Percentiles rank a stretch among this genome's conserved stretches.
These are phyloP conservation scores for Penicillium alfredii DNA, from an alignment of 495 filamentous ascomycete genomes.

Conservation along the genomic window DNA sequence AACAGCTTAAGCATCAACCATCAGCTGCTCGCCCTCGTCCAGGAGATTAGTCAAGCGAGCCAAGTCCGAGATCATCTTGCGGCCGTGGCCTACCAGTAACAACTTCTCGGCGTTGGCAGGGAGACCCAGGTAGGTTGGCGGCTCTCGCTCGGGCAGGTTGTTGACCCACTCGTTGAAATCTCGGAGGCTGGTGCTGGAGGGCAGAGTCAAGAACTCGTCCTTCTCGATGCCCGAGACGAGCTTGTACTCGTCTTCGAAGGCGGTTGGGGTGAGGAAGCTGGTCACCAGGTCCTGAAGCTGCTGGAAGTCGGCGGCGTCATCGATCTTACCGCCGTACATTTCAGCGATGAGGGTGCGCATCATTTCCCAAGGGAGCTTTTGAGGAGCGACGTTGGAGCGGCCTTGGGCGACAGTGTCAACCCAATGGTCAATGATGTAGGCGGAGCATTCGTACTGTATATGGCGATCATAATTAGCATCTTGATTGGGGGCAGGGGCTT, in stretches of 20 bases:
- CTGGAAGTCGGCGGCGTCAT: constrained; percentile 80
- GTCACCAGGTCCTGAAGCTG: constrained; percentile 67
- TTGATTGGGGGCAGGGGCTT: too few relatives aligned
- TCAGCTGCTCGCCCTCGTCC: constrained; percentile 89
- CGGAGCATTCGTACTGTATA: constrained; percentile 87
- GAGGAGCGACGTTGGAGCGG: constrained; percentile 85
- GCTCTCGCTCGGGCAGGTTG: constrained; percentile 85
- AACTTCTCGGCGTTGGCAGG: constrained; percentile 97
- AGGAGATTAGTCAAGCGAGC: constrained; percentile 75
- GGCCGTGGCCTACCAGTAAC: constrained; percentile 81
- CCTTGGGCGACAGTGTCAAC: constrained; percentile 72
- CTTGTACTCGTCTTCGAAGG: constrained; percentile 87
- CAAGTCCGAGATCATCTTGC: constrained; percentile 78
- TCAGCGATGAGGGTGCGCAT: constrained; percentile 86
- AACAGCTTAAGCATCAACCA: constrained; percentile 54
- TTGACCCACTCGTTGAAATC: constrained; percentile 94
- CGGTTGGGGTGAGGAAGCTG: constrained; percentile 70
- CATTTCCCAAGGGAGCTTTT: constrained; percentile 96
- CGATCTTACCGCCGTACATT: constrained; percentile 97
- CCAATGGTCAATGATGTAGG: constrained; percentile 95
- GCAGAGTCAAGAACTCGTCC: constrained; percentile 65
- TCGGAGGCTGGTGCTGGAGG: constrained; percentile 69
- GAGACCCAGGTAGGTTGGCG: constrained; percentile 92
- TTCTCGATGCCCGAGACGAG: constrained; percentile 63
- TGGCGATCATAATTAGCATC: too few relatives aligned